A percentile compares a stretch with the other conserved stretches of the same genome.
Conservation (phyloP, 2,329 filamentous ascomycete genomes). For the Aaosphaeria pasadenensis region DNA sequence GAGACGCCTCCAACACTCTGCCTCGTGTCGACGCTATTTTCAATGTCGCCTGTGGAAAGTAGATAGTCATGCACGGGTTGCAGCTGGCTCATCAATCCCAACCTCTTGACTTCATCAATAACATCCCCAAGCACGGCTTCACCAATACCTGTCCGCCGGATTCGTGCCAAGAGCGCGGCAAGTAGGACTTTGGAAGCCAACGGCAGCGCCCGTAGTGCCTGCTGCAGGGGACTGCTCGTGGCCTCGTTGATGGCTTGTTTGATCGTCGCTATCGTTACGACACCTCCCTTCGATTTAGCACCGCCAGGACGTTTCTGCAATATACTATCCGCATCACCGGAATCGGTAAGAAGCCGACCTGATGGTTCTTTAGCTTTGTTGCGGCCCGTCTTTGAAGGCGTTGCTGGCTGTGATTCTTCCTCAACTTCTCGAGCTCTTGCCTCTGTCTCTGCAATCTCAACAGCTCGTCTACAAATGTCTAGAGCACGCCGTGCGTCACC, state of each 20-base stretch:
- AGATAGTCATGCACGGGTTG: constrained; percentile 62
- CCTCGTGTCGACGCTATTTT: constrained; percentile 21
- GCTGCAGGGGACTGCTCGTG: constrained; percentile 86
- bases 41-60: constrained; percentile 35
- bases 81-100: constrained; percentile 60
- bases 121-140: constrained; percentile 90
- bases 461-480: constrained; percentile 91
- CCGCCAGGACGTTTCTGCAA: constrained; percentile 20
- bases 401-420: constrained; percentile 47
- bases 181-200: constrained; percentile 82
- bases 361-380: constrained; percentile 27
- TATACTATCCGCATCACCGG: constrained; percentile 18
- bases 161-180: constrained; percentile 73
- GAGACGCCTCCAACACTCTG: constrained; percentile 4
- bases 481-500: constrained; percentile 89
- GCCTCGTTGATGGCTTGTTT: constrained; percentile 94
- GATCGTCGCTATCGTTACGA: constrained; percentile 89
- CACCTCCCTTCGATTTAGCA: constrained; percentile 35
- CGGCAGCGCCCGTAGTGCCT: constrained; percentile 79
- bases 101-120: constrained; percentile 75
- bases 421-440: constrained; percentile 26
- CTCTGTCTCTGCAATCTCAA: constrained; percentile 88
- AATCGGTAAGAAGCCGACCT: constrained; percentile 14
- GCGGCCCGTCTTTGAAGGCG: constrained; percentile 59
- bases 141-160: constrained; percentile 76